Evolutionary conservation across 2,329 filamentous ascomycete species (phyloP).

Genomic region (Diplodia corticola): DNA sequence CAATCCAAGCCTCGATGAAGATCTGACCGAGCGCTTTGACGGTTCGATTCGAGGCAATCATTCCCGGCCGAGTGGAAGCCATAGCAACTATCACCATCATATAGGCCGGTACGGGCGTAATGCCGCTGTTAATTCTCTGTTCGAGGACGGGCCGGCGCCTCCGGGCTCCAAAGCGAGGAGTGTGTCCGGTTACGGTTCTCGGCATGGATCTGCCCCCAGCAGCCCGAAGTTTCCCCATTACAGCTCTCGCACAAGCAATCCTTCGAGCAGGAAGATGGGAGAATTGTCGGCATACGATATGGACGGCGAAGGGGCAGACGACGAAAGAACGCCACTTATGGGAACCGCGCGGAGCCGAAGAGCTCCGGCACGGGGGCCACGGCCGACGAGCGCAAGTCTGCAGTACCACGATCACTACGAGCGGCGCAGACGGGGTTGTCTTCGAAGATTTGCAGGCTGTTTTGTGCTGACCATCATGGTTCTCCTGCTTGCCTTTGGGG

Average conservation of each 20-base stretch:
- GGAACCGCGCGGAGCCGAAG: slow-evolving; percentile 63
- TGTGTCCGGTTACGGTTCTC: slow-evolving; percentile 60
- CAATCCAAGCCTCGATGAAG: slow-evolving; percentile 56
- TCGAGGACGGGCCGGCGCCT: slow-evolving; percentile 60
- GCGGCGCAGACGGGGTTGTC: slow-evolving; percentile 58
- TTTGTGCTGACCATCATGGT: slow-evolving; percentile 80
- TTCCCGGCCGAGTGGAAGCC: slow-evolving; percentile 56
- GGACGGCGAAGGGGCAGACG: slow-evolving; percentile 78
- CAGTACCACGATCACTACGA: slow-evolving; percentile 74
- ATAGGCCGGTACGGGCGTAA: slow-evolving; percentile 72
- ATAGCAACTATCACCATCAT: slow-evolving; percentile 76
- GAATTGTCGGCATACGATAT: slow-evolving; percentile 73
- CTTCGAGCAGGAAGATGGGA: slow-evolving; percentile 55
- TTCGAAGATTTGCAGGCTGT: slow-evolving; percentile 79
- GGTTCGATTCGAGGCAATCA: slow-evolving; percentile 44
- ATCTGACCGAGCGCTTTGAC: slow-evolving; percentile 41
- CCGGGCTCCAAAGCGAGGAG: slow-evolving; percentile 65
- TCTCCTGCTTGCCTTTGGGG: slow-evolving; percentile 77
- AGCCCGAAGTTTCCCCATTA: slow-evolving; percentile 62
- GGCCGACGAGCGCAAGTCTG: slow-evolving; percentile 57
- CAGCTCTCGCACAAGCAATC: slow-evolving; percentile 45
- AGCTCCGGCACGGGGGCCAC: slow-evolving; percentile 47
- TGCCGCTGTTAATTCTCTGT: slow-evolving; percentile 24
- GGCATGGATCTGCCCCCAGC: slow-evolving; percentile 52
- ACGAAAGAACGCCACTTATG: slow-evolving; percentile 84